A percentile compares a stretch with the other conserved stretches of the same genome.
These are phyloP conservation scores for Malassezia equina DNA, from an alignment of 1,284 basidiomycete species.

Conservation along the genomic window DNA sequence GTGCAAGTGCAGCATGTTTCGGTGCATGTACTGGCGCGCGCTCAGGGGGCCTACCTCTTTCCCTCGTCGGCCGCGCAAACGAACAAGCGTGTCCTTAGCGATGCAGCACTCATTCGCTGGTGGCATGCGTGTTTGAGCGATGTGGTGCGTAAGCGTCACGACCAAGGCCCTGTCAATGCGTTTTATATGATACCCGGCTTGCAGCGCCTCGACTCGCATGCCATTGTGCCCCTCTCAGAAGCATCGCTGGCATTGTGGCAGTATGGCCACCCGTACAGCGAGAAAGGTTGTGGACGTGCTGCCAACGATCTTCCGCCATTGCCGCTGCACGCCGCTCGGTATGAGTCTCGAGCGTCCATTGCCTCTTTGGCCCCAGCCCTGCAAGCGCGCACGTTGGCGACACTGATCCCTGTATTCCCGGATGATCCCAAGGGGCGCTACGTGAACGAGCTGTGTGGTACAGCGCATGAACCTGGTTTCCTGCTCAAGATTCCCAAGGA, in stretches of 20 bases:
- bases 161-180: constrained; percentile 12
- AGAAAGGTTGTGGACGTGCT: constrained; percentile 2
- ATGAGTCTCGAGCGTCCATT: not conserved
- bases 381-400: constrained; percentile 23
- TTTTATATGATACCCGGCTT: constrained; percentile 44
- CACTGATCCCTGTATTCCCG: constrained; percentile 42
- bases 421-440: constrained; percentile 47
- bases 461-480: constrained; percentile 35
- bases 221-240: constrained; percentile 28
- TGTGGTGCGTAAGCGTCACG: constrained; percentile 3
- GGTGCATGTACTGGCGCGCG: constrained; percentile 79
- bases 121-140: constrained; percentile 58
- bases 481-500: not conserved
- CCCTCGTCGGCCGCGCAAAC: constrained; percentile 69
- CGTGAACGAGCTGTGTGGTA: constrained; percentile 36
- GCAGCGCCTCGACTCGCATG: constrained; percentile 29
- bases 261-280: constrained; percentile 43
- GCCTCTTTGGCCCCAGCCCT: not conserved
- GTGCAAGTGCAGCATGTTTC: constrained; percentile 25
- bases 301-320: constrained; percentile 22
- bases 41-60: constrained; percentile 85
- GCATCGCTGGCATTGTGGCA: constrained; percentile 21
- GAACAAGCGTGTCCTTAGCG: constrained; percentile 64
- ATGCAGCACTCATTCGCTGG: constrained; percentile 76
- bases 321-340: constrained; percentile 24